Conservation (phyloP, 2,329 filamentous ascomycete species). For the Xylariaceae sp. region DNA sequence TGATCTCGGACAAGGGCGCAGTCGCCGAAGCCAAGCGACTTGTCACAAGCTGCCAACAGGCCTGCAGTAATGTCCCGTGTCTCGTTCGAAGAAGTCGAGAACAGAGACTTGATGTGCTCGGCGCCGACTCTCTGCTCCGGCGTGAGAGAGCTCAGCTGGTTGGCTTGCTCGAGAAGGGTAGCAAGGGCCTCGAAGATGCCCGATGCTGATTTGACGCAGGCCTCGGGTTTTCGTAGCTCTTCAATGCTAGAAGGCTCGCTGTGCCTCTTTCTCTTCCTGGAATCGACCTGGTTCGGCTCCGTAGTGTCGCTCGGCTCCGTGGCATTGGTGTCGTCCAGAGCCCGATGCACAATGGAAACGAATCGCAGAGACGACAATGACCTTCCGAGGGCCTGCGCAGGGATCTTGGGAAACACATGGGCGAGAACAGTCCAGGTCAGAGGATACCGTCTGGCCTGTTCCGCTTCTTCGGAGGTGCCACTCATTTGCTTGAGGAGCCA, state of each 20-base stretch:
- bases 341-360: slow-evolving; percentile 55
- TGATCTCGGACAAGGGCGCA: slow-evolving; percentile 29
- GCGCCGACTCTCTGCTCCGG: slow-evolving; percentile 41
- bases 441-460: slow-evolving; percentile 47
- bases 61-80: slow-evolving; percentile 37
- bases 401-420: slow-evolving; percentile 56
- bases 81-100: slow-evolving; percentile 42
- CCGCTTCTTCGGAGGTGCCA: slow-evolving; percentile 35
- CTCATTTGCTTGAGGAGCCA: slow-evolving; percentile 59
- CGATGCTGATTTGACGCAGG: slow-evolving; percentile 39
- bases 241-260: slow-evolving; percentile 31
- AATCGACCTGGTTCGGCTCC: no score
- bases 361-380: slow-evolving; percentile 66
- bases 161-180: slow-evolving; percentile 38
- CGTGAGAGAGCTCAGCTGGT: slow-evolving; percentile 22
- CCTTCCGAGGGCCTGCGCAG: slow-evolving; percentile 60
- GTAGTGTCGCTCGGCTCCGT: slow-evolving; percentile 14
- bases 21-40: slow-evolving; percentile 26
- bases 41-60: slow-evolving; percentile 37
- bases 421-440: slow-evolving; percentile 55
- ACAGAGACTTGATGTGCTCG: slow-evolving; percentile 51
- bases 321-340: slow-evolving; percentile 49
- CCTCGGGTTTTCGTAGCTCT: slow-evolving; percentile 29
- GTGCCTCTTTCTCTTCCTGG: slow-evolving; percentile 33
- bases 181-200: slow-evolving; percentile 40